Conservation (phyloP, 2,329 filamentous ascomycete species). For the Trichoderma cornu-damae region DNA sequence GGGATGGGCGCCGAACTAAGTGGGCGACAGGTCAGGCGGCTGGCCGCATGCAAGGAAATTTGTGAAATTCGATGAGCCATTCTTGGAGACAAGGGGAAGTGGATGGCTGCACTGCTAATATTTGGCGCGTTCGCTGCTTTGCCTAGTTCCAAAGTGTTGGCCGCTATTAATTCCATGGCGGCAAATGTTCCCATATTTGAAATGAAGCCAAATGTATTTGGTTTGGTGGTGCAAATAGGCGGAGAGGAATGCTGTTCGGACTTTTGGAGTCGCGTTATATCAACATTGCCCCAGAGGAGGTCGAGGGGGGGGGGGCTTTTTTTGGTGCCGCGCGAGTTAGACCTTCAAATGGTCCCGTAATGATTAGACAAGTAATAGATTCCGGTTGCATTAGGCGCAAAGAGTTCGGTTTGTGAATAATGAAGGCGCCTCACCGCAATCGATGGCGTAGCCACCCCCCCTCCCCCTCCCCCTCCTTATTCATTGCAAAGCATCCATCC, state of each 20-base stretch:
- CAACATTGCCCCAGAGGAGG: background rate
- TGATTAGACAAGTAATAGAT: background rate
- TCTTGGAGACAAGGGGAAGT: background rate
- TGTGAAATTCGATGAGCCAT: background rate
- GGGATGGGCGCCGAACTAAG: background rate
- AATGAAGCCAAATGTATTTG: conserved; percentile 1
- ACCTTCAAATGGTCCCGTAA: background rate
- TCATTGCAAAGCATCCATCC: conserved; percentile 8
- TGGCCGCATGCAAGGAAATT: conserved; percentile 11
- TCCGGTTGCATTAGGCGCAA: conserved; percentile 12
- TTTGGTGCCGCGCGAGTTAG: background rate
- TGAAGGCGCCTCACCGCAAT: conserved; percentile 10
- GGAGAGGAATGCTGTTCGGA: conserved; percentile 7
- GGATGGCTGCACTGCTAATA: background rate
- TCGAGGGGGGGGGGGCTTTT: background rate
- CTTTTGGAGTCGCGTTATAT: background rate
- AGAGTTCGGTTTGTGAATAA: conserved; percentile 1
- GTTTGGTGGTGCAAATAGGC: background rate
- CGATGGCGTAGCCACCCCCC: conserved; percentile 12
- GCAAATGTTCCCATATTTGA: background rate
- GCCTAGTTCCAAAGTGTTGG: background rate
- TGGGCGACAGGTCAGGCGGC: conserved; percentile 19
- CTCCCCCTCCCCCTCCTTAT: too few species aligned
- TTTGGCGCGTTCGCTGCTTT: background rate
- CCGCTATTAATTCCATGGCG: background rate